These are phyloP conservation scores for Trypethelium eluteriae DNA, from an alignment of 495 filamentous ascomycete genomes.

Conservation along the genomic window DNA sequence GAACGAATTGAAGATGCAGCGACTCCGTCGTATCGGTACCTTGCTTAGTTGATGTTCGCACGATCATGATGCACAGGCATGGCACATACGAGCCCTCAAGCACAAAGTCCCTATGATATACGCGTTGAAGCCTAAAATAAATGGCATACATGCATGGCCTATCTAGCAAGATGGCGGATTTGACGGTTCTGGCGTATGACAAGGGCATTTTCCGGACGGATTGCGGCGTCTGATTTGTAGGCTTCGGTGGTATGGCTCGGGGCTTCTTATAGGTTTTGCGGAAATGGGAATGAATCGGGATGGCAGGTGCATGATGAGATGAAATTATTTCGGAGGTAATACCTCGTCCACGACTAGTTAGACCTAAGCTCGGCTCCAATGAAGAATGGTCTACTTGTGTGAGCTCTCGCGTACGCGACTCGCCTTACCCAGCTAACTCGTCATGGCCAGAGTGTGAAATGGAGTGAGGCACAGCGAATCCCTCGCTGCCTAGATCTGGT, in stretches of 20 bases:
- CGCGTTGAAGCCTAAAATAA: too few species aligned
- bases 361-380: background rate
- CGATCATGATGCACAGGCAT: background rate
- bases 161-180: too few species aligned
- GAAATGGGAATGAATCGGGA: background rate
- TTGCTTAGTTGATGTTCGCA: conserved; percentile 47
- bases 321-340: background rate
- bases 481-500: too few species aligned
- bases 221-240: too few species aligned
- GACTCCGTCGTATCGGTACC: conserved; percentile 65
- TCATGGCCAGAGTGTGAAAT: too few species aligned
- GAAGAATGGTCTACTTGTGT: background rate
- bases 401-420: background rate
- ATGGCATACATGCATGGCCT: too few species aligned
- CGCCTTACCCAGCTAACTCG: background rate
- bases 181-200: too few species aligned
- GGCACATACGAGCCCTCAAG: background rate
- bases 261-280: background rate
- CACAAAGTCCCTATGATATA: background rate
- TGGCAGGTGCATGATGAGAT: background rate
- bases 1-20: conserved; percentile 68
- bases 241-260: background rate
- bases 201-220: too few species aligned
- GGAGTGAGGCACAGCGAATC: too few species aligned
- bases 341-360: background rate